phyloP scores from a whole-genome alignment of 768 basidiomycete species.

The Crepidotus variabilis region DNA sequence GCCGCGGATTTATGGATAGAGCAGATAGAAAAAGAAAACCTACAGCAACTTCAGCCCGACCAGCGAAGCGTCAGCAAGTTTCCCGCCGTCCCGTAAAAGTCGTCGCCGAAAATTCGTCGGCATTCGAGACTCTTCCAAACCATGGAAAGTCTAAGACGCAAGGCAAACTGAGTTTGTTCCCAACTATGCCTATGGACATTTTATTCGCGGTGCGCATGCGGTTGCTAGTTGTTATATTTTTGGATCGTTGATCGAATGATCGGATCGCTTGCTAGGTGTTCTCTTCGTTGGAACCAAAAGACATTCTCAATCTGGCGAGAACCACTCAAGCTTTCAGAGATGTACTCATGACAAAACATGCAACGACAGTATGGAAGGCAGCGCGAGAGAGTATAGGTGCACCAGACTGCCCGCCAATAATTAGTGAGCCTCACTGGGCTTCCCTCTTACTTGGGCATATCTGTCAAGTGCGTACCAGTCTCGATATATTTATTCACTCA shows the following conservation, averaged over 20 bases:
- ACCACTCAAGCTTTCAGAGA: constrained; percentile 19
- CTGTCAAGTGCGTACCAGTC: constrained; percentile 19
- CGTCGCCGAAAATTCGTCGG: neutral
- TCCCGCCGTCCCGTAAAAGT: neutral
- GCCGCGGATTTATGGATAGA: neutral
- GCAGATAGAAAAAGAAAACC: neutral
- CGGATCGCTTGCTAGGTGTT: constrained; percentile 18
- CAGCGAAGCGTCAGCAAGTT: neutral
- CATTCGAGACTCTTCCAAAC: neutral
- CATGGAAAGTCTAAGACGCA: neutral
- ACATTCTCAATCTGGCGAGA: constrained; percentile 20
- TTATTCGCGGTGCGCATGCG: constrained; percentile 16
- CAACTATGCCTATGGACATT: constrained; percentile 23
- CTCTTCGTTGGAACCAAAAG: constrained; percentile 16
- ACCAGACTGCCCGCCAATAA: constrained; percentile 19
- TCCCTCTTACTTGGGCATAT: constrained; percentile 18
- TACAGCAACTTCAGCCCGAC: neutral
- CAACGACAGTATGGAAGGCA: constrained; percentile 20
- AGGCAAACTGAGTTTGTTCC: constrained; percentile 10
- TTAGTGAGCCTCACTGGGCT: constrained; percentile 25
- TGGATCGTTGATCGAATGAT: neutral
- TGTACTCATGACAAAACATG: constrained; percentile 12
- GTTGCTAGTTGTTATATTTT: neutral
- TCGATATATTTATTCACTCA: neutral
- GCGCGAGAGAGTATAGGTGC: constrained; percentile 13